Conservation (phyloP, 208 protist species). For the Sergeia podlipaevii region DNA sequence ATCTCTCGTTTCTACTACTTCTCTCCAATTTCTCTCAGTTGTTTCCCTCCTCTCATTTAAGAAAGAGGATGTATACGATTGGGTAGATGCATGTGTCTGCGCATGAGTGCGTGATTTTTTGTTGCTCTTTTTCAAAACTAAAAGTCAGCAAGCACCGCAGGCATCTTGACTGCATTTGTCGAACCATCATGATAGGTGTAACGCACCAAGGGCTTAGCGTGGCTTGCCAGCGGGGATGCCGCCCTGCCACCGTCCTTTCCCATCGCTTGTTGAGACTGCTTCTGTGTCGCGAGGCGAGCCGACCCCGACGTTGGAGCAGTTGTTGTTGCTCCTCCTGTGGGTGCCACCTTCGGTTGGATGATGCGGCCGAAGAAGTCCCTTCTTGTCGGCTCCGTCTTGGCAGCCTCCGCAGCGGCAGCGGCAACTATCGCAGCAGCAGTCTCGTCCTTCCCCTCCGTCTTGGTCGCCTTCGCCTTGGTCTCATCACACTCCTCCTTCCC, state of each 20-base stretch:
- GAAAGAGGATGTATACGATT: too few relatives aligned
- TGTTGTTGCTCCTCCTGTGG: constrained; percentile 6
- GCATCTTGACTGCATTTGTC: constrained; percentile 83
- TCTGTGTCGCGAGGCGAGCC: neutral
- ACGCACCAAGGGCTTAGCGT: constrained; percentile 12
- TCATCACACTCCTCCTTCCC: too few relatives aligned
- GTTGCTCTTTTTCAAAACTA: too few relatives aligned
- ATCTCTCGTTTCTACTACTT: too few relatives aligned
- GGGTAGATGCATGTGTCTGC: too few relatives aligned
- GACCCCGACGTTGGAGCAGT: neutral
- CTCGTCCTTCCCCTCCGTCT: neutral
- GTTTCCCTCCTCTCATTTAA: constrained; percentile 1
- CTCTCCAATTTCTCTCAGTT: constrained; percentile 3
- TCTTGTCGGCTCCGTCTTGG: neutral
- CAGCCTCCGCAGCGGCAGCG: neutral
- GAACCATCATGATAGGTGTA: constrained; percentile 80
- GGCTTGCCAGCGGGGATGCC: neutral
- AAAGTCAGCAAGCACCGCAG: constrained; percentile 62
- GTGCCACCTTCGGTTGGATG: too few relatives aligned
- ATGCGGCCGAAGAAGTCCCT: constrained; percentile 75
- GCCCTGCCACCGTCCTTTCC: constrained; percentile 1
- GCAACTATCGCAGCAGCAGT: constrained; percentile 1
- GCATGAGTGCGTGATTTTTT: too few relatives aligned
- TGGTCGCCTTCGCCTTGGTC: too few relatives aligned
- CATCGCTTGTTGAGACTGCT: neutral